Evolutionary conservation across 345 rosid species (phyloP), one percentile per base, ranked within the genome.

Genomic region (Corchorus capsularis): DNA sequence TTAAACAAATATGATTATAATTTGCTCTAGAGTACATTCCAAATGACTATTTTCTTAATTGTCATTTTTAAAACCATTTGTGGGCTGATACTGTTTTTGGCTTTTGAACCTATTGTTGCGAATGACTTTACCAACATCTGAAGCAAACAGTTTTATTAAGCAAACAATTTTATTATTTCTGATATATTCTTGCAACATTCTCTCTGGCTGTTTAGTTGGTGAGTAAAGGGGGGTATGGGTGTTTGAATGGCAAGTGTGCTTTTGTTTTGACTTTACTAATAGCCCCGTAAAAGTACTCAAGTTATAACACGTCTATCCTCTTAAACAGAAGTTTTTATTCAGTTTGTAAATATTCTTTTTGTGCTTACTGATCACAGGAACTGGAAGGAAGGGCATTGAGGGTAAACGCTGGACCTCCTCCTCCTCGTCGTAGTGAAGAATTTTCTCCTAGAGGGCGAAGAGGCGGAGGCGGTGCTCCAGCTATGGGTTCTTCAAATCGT

Each of bases 351-450:
- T 41, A 8, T 22, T 56, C 16, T 22, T 53, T 75, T 53, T 66
- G 63, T 17, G 64, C 52, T 74, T 19, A 47, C 67, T 54, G 64
- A 56, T 77, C 77, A 75, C 83, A 93, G 99, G 98, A 96, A 81
- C 81, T 96, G 53, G 99, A 96, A 0, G 99, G 99, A 15, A 89
- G 99, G 82, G 20, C 86, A 4, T 67, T 96, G 87, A 87, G 99
- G 88, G 99, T 96, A 52, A 93, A 96, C 67, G 72, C 85, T 0
- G 97, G 99, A 63, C 98, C 97, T 17, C 94, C 98, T 66, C 92
- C 96, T 56, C 86, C 96, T 2, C 85, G 82, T 2, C 85, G 82
- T 75, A 89, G 88, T 79, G 94, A 85, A 56, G 82, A 81, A 49
- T 71, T 82, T 52, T 85, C 86, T 53, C 81, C 90, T 7, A 83